Percentiles rank a stretch among this genome's conserved stretches.
These are phyloP conservation scores for Lachancea sp. DNA, from an alignment of 805 yeast genomes.

Conservation along the genomic window DNA sequence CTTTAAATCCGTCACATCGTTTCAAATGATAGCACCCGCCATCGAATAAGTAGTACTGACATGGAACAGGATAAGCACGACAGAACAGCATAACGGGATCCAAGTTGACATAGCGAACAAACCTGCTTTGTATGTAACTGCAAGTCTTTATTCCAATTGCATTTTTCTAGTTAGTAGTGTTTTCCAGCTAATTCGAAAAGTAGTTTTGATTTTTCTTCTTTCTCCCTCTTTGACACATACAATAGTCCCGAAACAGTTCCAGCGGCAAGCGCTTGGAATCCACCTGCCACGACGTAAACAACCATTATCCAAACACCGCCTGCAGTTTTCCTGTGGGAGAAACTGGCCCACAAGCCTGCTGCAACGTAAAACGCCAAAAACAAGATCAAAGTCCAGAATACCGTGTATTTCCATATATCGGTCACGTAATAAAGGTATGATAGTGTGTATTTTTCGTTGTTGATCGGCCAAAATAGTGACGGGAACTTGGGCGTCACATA, in stretches of 20 bases:
- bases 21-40: slow-evolving; percentile 19
- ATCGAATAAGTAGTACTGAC: slow-evolving; percentile 42
- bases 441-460: slow-evolving; percentile 31
- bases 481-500: slow-evolving; percentile 78
- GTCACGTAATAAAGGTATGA: slow-evolving; percentile 59
- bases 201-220: too few species aligned
- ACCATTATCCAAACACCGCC: slow-evolving; percentile 39
- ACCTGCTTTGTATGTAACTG: slow-evolving; percentile 74
- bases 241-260: slow-evolving; percentile 78
- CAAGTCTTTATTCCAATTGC: too few species aligned
- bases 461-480: slow-evolving; percentile 66
- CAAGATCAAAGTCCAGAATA: slow-evolving; percentile 72
- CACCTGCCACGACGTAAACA: slow-evolving; percentile 48
- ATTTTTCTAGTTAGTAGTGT: neutral
- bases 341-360: slow-evolving; percentile 58
- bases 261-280: slow-evolving; percentile 56
- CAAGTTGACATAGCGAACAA: slow-evolving; percentile 86
- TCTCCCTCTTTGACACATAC: slow-evolving; percentile 13
- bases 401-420: slow-evolving; percentile 80
- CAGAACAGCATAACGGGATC: slow-evolving; percentile 84
- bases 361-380: slow-evolving; percentile 54
- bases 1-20: too few species aligned
- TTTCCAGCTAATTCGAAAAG: neutral
- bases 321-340: slow-evolving; percentile 39
- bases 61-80: slow-evolving; percentile 60